Percentiles rank a stretch among this genome's conserved stretches.
phyloP scores from a whole-genome alignment of 1,139 yeast genomes.

The Yamadazyma siamensis region DNA sequence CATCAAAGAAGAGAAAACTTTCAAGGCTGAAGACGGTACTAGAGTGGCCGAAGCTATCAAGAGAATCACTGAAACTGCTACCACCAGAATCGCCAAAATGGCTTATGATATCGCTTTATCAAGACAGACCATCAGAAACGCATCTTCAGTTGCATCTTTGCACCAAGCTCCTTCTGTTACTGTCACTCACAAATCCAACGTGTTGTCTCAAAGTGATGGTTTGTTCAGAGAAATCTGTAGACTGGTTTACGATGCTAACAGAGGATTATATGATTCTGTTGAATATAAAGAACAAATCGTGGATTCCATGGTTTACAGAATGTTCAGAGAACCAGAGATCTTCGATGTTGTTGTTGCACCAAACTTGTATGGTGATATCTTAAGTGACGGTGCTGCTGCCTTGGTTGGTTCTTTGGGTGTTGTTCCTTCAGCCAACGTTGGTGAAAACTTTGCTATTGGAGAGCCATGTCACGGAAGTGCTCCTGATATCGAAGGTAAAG shows the following conservation, averaged over 20 bases:
- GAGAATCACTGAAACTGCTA: constrained; percentile 87
- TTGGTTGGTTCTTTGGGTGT: constrained; percentile 97
- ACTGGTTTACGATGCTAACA: constrained; percentile 67
- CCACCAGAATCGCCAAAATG: constrained; percentile 80
- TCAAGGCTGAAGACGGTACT: constrained; percentile 65
- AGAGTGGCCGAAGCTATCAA: constrained; percentile 96
- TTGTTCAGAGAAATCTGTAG: constrained; percentile 91
- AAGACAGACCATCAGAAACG: constrained; percentile 79
- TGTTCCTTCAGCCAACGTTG: constrained; percentile 97
- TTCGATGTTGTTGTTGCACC: constrained; percentile 99
- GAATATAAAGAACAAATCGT: constrained; percentile 92
- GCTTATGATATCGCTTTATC: constrained; percentile 91
- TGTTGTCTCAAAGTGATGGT: constrained; percentile 88
- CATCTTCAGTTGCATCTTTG: constrained; percentile 29
- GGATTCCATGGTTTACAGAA: constrained; percentile 97
- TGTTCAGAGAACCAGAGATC: constrained; percentile 96
- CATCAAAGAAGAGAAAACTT: constrained; percentile 85
- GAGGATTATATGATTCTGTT: constrained; percentile 52
- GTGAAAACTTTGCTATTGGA: constrained; percentile 93
- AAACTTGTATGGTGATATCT: constrained; percentile 93
- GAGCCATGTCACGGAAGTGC: constrained; percentile 99
- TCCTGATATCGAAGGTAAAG: constrained; percentile 95
- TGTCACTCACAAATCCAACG: constrained; percentile 95
- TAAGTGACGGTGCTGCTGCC: constrained; percentile 99
- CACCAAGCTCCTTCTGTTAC: constrained; percentile 71